Evolutionary conservation across 176 grass and related monocot species (phyloP), one percentile per base, ranked within the genome.

Genomic region (Phyllostachys edulis): DNA sequence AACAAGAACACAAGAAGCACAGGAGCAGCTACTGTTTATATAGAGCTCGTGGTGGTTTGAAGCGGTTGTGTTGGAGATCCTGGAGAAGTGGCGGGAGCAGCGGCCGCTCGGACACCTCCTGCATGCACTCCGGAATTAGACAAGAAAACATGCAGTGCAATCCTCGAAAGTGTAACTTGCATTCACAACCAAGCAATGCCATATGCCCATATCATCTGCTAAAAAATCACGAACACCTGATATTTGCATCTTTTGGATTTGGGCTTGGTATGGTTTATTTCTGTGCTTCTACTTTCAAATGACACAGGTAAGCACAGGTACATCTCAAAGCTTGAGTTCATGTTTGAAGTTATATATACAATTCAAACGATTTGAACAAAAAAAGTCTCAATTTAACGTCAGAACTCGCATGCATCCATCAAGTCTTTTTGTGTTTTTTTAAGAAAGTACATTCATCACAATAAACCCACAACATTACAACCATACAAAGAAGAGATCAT

Each of bases 21-120:
- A 64, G 4, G 23, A 56, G 47, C 2, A 67, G 2, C 3, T 32
- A 2, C 38, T 60, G 11, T 18, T 74, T 85, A 75, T 69, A 85
- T 85, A 68, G 49, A 51, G 46, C 6, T 40, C 24, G 21, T 7
- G 75, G 60, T 14, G 40, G 20, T 67, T n/a, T 67, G 62, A 59
- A 67, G 70, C 42, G 1, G 50, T 38, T 75, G 49, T 13, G 29
- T 60, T 73, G 68, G 69, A 42, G 50, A 85, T 85, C 87, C 87
- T 51, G 69, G 50, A 75, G 61, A 85, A 75, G 62, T 9, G 87
- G 87, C 82, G 76, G 68, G 69, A 85, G 51, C 52, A 68, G 69
- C 62, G 82, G 82, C 69, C 49, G 41, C 60, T 74, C 81, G 8
- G 73, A 73, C 47, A 7, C 75, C 26, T 59, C 29, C n/a, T 62